A percentile compares a stretch with the other conserved stretches of the same genome.
phyloP scores from a whole-genome alignment of 352 stramenopile species.

The Nothophytophthora sp. region DNA sequence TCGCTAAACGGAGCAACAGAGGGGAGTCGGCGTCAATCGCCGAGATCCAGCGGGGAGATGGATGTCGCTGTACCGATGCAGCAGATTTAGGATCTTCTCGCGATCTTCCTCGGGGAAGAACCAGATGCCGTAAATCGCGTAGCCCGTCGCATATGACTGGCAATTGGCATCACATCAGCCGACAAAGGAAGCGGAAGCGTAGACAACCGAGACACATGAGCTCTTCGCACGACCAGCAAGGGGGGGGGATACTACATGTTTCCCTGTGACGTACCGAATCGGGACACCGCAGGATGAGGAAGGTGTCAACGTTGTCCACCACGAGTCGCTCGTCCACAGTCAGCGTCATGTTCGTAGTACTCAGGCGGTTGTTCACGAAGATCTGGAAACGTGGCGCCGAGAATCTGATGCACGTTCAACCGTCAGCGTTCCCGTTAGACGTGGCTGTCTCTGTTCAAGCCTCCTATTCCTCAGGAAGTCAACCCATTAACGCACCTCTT shows the following conservation, averaged over 20 bases:
- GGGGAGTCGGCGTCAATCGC: no score
- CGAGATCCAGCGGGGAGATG: no score
- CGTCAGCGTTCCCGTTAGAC: no score
- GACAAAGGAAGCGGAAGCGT: slow-evolving; percentile 1
- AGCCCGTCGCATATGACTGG: slow-evolving; percentile 53
- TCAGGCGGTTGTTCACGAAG: slow-evolving; percentile 90
- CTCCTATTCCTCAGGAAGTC: no score
- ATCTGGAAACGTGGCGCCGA: slow-evolving; percentile 83
- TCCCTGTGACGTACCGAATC: slow-evolving; percentile 45
- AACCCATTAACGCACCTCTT: slow-evolving; percentile 46
- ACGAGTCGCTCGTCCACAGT: slow-evolving; percentile 67
- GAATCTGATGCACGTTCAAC: slow-evolving; percentile 40
- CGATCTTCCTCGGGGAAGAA: slow-evolving; percentile 89
- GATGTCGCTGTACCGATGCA: slow-evolving; percentile 81
- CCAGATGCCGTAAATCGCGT: slow-evolving; percentile 87
- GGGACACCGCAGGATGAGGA: slow-evolving; percentile 80
- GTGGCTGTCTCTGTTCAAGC: background rate
- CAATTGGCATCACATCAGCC: background rate
- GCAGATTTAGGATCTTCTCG: slow-evolving; percentile 73
- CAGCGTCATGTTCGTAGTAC: slow-evolving; percentile 87
- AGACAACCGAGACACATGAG: no score
- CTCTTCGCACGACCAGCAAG: background rate
- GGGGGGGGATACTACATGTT: no score
- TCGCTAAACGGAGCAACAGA: no score
- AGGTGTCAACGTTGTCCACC: slow-evolving; percentile 85